Conservation (phyloP, 1,284 basidiomycete genomes). For the Athelia sp. region DNA sequence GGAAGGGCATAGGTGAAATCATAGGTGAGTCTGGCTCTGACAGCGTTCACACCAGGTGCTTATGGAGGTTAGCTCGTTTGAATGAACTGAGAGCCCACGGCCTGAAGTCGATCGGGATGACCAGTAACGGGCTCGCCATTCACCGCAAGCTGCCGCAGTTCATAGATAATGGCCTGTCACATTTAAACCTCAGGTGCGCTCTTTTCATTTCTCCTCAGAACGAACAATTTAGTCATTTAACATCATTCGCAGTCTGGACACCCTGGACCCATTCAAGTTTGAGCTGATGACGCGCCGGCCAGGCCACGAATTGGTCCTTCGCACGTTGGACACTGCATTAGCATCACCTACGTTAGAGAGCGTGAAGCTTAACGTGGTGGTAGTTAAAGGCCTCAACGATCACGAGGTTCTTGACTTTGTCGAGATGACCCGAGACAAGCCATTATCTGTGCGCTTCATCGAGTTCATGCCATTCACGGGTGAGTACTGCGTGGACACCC, state of each 20-base stretch:
- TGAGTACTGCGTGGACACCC: slow-evolving; percentile 23
- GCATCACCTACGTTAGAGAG: slow-evolving; percentile 43
- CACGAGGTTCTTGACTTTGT: slow-evolving; percentile 75
- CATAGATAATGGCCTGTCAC: slow-evolving; percentile 71
- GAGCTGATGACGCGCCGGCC: slow-evolving; percentile 78
- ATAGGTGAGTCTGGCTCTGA: slow-evolving; percentile 45
- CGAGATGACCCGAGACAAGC: slow-evolving; percentile 61
- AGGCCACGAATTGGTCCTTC: slow-evolving; percentile 73
- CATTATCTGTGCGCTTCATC: slow-evolving; percentile 78
- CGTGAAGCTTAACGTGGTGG: slow-evolving; percentile 82
- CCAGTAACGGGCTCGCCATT: slow-evolving; percentile 77
- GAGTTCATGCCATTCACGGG: slow-evolving; percentile 94
- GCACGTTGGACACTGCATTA: slow-evolving; percentile 62
- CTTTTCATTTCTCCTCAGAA: not conserved
- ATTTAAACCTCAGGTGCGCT: slow-evolving; percentile 73
- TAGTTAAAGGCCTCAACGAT: slow-evolving; percentile 79
- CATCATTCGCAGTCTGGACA: slow-evolving; percentile 60
- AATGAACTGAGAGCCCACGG: slow-evolving; percentile 54
- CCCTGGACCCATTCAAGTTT: slow-evolving; percentile 83
- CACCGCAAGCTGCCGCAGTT: slow-evolving; percentile 67
- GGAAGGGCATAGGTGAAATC: slow-evolving; percentile 73
- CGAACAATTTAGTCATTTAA: slow-evolving; percentile 7
- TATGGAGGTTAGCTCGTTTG: slow-evolving; percentile 40
- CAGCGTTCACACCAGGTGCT: not conserved
- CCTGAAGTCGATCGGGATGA: slow-evolving; percentile 79